Base-by-base conservation (phyloP, 2,329 filamentous ascomycete species). In the Monosporascus ibericus region DNA sequence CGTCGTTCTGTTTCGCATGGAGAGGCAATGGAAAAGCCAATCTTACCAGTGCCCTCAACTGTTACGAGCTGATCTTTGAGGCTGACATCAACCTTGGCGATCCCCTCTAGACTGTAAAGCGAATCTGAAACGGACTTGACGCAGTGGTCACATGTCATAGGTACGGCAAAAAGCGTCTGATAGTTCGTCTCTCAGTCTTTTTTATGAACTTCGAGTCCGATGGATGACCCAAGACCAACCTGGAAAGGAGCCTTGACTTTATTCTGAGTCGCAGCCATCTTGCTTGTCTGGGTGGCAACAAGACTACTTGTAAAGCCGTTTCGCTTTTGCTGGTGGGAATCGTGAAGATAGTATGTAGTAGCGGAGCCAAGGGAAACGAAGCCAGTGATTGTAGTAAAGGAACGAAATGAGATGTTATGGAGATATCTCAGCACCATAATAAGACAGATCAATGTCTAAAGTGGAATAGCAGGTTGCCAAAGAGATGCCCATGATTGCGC, bases 91-190 rank as follows among this genome's bases (percentile, higher is more conserved):
- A 97, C 86, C 63, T 90, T 92, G 63, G 79, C 81, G 68, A 97
- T 88, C 42, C 92, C 91, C 64, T 83, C 78, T 44, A 97, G 74
- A 65, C 87, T 84, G 70, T 87, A 81, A 48, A 97, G 75, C 47
- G 90, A 85, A 58, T 82, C 81, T 64, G 90, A 90, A 68, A 99
- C 85, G 64, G 90, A 86, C 70, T 92, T 87, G 70, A 96, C 84
- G 75, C 94, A 97, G 66, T 81, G 78, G 63, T 95, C 87, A 75
- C 94, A 97, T 72, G 86, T 90, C 77, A 97, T 86, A 51, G 91
- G 92, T 62, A 97, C 94, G 58, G 92, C 91, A 71, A 97, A 97
- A 59, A 92, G 87, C 55, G 92, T 95, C 87, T 97, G 44, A 25
- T 34, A 17, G 36, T n/a, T 22, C n/a, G 30, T 20, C 34, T 49